A percentile compares a stretch with the other conserved stretches of the same genome.
These are phyloP conservation scores for Ceratocystiopsis sp. DNA, from an alignment of 2,329 filamentous ascomycete genomes.

Conservation along the genomic window DNA sequence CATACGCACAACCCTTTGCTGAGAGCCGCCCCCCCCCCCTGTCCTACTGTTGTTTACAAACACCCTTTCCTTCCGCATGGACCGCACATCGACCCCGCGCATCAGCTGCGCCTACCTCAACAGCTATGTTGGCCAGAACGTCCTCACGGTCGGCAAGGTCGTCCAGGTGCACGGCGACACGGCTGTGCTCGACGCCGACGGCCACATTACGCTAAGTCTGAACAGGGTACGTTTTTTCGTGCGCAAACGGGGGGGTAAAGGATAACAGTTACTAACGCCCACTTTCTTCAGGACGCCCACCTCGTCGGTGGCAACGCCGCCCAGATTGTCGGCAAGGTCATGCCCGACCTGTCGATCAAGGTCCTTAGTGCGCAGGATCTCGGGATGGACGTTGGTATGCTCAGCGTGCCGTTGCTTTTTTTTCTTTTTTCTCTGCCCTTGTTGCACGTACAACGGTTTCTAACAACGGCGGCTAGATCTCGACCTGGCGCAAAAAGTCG, in stretches of 20 bases:
- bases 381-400: conserved; percentile 49
- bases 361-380: conserved; percentile 54
- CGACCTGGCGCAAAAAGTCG: conserved; percentile 7
- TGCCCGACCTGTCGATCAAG: conserved; percentile 53
- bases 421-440: neutral
- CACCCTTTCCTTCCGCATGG: conserved; percentile 30
- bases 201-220: conserved; percentile 55
- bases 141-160: conserved; percentile 77
- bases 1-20: too few relatives aligned
- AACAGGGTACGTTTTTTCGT: conserved; percentile 60
- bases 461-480: conserved; percentile 6
- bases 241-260: too few relatives aligned
- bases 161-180: conserved; percentile 64
- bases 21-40: too few relatives aligned
- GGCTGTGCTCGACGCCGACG: conserved; percentile 66
- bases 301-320: conserved; percentile 52
- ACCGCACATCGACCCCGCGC: conserved; percentile 47
- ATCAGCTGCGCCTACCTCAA: conserved; percentile 68
- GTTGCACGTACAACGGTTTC: too few relatives aligned
- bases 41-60: neutral
- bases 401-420: neutral
- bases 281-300: conserved; percentile 43
- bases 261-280: neutral
- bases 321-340: conserved; percentile 68
- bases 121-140: conserved; percentile 54